Evolutionary conservation across 2,329 filamentous ascomycete species (phyloP).

Genomic region (Aspergillus sp.): DNA sequence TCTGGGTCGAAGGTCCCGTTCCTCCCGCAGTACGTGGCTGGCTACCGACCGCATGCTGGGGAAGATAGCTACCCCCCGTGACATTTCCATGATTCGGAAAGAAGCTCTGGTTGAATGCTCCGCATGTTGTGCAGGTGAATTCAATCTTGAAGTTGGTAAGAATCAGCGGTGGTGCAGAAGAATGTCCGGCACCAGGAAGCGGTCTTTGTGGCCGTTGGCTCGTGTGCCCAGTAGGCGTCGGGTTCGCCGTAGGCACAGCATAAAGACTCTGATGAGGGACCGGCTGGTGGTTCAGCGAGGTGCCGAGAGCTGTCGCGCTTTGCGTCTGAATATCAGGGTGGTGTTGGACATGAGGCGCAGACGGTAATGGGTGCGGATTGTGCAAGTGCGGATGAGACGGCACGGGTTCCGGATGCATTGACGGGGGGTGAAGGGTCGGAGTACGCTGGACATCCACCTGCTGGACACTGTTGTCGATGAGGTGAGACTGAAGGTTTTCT

Average conservation of each 20-base stretch:
- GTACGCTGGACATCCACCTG: slow-evolving; percentile 22
- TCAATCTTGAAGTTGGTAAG: slow-evolving; percentile 41
- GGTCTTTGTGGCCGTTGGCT: slow-evolving; percentile 23
- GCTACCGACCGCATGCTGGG: slow-evolving; percentile 21
- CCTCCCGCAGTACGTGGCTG: slow-evolving; percentile 18
- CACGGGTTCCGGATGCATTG: slow-evolving; percentile 20
- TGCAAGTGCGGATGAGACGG: slow-evolving; percentile 14
- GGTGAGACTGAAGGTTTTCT: slow-evolving; percentile 24
- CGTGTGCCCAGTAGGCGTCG: slow-evolving; percentile 19
- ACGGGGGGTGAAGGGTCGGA: slow-evolving; percentile 15
- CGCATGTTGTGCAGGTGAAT: slow-evolving; percentile 39
- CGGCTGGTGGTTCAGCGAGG: slow-evolving; percentile 22
- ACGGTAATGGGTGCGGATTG: slow-evolving; percentile 13
- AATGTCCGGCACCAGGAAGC: slow-evolving; percentile 23
- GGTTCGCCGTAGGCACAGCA: slow-evolving; percentile 18
- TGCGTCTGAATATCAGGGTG: slow-evolving; percentile 22
- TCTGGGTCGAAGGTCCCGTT: slow-evolving; percentile 15
- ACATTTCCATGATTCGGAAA: slow-evolving; percentile 39
- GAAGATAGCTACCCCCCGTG: slow-evolving; percentile 28
- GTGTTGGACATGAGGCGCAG: slow-evolving; percentile 15
- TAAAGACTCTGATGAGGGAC: slow-evolving; percentile 23
- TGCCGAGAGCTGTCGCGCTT: slow-evolving; percentile 21
- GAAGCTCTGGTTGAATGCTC: slow-evolving; percentile 38
- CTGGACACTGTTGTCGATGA: slow-evolving; percentile 28
- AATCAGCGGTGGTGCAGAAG: slow-evolving; percentile 28